These are phyloP conservation scores for Oenanthe javanica DNA, from an alignment of 140 eudicot genomes.

Conservation along the genomic window DNA sequence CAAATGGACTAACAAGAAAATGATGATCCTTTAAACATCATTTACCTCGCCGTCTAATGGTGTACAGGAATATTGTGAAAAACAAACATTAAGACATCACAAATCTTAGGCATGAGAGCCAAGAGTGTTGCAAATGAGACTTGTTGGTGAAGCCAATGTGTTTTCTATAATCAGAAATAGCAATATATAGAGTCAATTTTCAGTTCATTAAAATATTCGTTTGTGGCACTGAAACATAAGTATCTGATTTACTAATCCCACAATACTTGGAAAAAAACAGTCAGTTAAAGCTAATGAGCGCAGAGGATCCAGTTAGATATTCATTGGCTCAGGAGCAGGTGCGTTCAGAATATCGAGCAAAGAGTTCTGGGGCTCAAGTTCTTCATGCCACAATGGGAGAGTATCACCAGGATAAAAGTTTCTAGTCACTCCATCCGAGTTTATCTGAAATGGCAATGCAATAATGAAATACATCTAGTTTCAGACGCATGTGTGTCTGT, in stretches of 20 bases:
- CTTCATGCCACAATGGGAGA: slow-evolving; percentile 88
- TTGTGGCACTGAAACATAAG: background rate
- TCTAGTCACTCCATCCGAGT: slow-evolving; percentile 65
- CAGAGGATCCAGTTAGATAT: slow-evolving; percentile 7
- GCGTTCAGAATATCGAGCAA: slow-evolving; percentile 50
- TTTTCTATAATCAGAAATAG: background rate
- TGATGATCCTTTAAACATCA: background rate
- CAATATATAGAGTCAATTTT: background rate
- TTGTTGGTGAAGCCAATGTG: background rate
- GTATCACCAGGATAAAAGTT: slow-evolving; percentile 83
- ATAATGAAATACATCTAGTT: background rate
- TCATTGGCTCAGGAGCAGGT: slow-evolving; percentile 61
- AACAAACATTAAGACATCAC: background rate
- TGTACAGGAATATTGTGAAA: background rate
- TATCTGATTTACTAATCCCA: background rate
- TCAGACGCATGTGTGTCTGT: background rate
- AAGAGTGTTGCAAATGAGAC: background rate
- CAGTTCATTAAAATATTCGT: background rate
- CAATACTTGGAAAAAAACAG: background rate
- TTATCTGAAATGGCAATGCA: slow-evolving; percentile 38
- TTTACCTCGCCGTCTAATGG: background rate
- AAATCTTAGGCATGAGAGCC: background rate
- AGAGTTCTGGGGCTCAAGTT: slow-evolving; percentile 68
- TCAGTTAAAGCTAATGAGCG: background rate
- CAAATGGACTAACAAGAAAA: background rate